Evolutionary conservation across 2,329 filamentous ascomycete genomes (phyloP), one percentile per base, ranked within the genome.

Genomic region (Thermothelomyces thermophilus): DNA sequence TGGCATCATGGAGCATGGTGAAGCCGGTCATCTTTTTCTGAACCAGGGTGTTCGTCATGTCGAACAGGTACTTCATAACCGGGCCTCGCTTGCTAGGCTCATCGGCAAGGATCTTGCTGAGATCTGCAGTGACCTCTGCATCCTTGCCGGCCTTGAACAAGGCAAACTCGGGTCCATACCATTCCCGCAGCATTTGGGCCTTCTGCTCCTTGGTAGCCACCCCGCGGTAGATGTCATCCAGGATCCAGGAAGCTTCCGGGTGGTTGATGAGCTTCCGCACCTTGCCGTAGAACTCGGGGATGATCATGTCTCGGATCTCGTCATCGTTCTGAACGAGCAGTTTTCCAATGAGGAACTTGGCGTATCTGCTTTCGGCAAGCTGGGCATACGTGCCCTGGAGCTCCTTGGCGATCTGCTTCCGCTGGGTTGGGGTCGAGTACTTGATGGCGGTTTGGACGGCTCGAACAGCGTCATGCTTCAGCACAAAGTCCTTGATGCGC

Each of bases 21-120:
- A 98, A 97, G 9, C 89, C 91, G 1, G 89, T 94, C 71, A 93
- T 84, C 71, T 93, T 93, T 79, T 98, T 98, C 70, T 98, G 90
- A 41, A 97, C 79, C 36, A 98, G 79, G 55, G 86, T 82, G 69
- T 96, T 95, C 73, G 95, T 93, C 70, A 95, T 80, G 58, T 88
- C 86, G 57, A 84, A 78, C 48, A 97, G 74, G 63, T 87, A 86
- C 64, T 85, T 85, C 83, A 97, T 87, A 57, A 96, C 90, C 0
- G 88, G 82, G 13, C 79, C 81, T 54, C 89, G 81, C 76, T 97
- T 97, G 71, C 90, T 89, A 1, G 91, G 89, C 44, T 84, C 80
- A 45, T 80, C 75, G 53, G 82, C 78, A 33, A 98, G 70, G 46
- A 98, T 93, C 54, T 79, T 70, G 34, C 80, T 76, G 20, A 98